Conservation (phyloP, 306 rosid genomes). For the Sicyos baderoa region DNA sequence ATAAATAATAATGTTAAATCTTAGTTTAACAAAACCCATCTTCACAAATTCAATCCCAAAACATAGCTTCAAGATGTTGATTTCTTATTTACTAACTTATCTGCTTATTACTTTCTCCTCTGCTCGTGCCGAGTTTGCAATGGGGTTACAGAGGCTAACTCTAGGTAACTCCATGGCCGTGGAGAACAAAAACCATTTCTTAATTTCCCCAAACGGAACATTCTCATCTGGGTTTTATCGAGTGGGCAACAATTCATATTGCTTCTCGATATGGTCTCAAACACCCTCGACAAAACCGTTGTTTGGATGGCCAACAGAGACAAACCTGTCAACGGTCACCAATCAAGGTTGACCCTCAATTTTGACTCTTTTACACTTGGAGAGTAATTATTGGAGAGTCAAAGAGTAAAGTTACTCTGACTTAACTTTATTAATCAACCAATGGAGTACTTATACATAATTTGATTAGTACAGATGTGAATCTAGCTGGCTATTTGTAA, state of each 20-base stretch:
- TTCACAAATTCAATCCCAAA: background rate
- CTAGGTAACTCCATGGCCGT: constrained; percentile 1
- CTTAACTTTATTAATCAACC: too few relatives aligned
- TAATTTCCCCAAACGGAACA: constrained; percentile 14
- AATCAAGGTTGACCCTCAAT: constrained; percentile 12
- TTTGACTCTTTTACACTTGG: too few relatives aligned
- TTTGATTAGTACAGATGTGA: too few relatives aligned
- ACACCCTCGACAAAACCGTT: background rate
- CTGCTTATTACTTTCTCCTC: background rate
- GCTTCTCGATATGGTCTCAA: too few relatives aligned
- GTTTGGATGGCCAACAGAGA: constrained; percentile 25
- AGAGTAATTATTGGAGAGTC: too few relatives aligned
- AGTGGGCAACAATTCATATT: too few relatives aligned
- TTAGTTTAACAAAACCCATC: background rate
- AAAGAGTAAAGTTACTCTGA: too few relatives aligned
- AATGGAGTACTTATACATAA: too few relatives aligned
- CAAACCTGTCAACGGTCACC: constrained; percentile 19
- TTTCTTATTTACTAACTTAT: background rate
- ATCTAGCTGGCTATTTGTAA: too few relatives aligned
- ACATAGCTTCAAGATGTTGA: background rate
- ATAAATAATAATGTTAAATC: background rate
- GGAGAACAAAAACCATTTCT: background rate
- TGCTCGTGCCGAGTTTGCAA: background rate
- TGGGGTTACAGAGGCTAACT: constrained; percentile 2
- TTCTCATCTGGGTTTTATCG: too few relatives aligned